phyloP scores from a whole-genome alignment of 495 filamentous ascomycete genomes.

The Pseudevernia furfuracea region DNA sequence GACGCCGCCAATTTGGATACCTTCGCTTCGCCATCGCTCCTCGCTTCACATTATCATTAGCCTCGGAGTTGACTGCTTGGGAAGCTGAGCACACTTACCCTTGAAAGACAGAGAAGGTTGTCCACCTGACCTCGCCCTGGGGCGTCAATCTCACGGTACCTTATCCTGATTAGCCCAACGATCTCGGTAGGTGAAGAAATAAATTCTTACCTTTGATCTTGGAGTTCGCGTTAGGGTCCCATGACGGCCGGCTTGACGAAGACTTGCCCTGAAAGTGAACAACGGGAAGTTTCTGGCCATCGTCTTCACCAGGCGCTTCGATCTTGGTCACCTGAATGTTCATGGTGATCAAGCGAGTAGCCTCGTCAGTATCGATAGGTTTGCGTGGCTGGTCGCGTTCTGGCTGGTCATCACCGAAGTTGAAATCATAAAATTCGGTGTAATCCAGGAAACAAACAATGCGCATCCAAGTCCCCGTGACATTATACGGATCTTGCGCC shows the following conservation, averaged over 20 bases:
- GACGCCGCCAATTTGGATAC: constrained; percentile 55
- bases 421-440: constrained; percentile 54
- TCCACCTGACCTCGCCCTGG: constrained; percentile 61
- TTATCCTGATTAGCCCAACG: constrained; percentile 20
- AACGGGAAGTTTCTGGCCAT: constrained; percentile 46
- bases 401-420: constrained; percentile 39
- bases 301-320: constrained; percentile 42
- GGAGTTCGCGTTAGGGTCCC: constrained; percentile 56
- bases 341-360: constrained; percentile 57
- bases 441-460: constrained; percentile 42
- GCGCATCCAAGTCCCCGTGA: constrained; percentile 53
- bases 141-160: constrained; percentile 50
- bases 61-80: constrained; percentile 16
- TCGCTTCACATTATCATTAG: constrained; percentile 26
- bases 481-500: constrained; percentile 49
- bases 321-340: constrained; percentile 46
- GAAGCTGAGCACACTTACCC: constrained; percentile 22
- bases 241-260: constrained; percentile 44
- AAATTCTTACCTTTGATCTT: constrained; percentile 34
- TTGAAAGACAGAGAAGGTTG: constrained; percentile 51
- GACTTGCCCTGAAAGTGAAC: constrained; percentile 52
- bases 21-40: constrained; percentile 59
- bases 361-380: constrained; percentile 48
- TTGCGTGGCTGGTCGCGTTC: constrained; percentile 38
- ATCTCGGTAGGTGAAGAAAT: neutral